These are phyloP conservation scores for Phytophthora palmivora DNA, from an alignment of 352 stramenopile genomes.

Conservation along the genomic window DNA sequence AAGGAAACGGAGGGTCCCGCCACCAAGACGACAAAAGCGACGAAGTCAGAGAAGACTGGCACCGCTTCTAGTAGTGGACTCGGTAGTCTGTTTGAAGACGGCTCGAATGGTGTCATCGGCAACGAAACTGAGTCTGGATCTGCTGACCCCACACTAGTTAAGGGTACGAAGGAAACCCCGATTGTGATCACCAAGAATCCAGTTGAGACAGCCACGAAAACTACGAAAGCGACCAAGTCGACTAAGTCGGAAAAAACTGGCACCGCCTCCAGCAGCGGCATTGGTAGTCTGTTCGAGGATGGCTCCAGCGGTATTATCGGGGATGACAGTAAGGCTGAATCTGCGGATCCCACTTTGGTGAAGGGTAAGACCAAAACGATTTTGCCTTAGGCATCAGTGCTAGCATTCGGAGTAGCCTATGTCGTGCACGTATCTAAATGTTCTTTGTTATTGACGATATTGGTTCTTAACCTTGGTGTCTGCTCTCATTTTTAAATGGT, in stretches of 20 bases:
- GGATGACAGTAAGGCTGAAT: background rate
- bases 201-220: conserved; percentile 1
- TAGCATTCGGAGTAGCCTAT: conserved; percentile 2
- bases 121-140: background rate
- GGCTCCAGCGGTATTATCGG: conserved; percentile 7
- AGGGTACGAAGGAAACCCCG: too few species aligned
- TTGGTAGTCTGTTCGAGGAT: conserved; percentile 22
- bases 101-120: conserved; percentile 6
- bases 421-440: conserved; percentile 10
- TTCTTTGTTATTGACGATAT: conserved; percentile 8
- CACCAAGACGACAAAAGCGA: conserved; percentile 14
- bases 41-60: conserved; percentile 14
- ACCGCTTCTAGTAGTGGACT: conserved; percentile 10
- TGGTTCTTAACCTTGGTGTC: background rate
- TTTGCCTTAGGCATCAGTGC: conserved; percentile 5
- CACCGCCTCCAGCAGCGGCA: conserved; percentile 9
- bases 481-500: too few species aligned
- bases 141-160: too few species aligned
- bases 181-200: background rate
- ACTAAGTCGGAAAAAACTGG: conserved; percentile 12
- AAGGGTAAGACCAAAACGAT: conserved; percentile 16
- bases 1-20: conserved; percentile 5
- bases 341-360: conserved; percentile 19
- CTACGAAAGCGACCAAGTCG: conserved; percentile 17
- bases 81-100: conserved; percentile 21